A percentile compares a stretch with the other conserved stretches of the same genome.
These are phyloP conservation scores for Ceratocystis alfenasii DNA, from an alignment of 2,329 filamentous ascomycete genomes.

Conservation along the genomic window DNA sequence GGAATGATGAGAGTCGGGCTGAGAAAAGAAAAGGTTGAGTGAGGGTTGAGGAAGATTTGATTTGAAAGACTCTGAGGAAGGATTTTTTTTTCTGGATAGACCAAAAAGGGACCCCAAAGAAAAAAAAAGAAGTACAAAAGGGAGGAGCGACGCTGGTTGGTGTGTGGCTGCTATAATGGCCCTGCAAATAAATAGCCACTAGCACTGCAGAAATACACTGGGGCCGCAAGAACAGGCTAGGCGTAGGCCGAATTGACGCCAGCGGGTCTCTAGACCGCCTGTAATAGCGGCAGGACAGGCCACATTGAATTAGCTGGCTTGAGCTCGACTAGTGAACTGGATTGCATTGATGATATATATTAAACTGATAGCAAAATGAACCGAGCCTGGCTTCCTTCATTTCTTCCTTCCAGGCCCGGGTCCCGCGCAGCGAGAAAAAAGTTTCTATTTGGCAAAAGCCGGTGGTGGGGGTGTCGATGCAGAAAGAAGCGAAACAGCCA, in stretches of 20 bases:
- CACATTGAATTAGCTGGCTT: no score
- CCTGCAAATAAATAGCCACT: background rate
- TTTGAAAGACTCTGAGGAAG: conserved; percentile 14
- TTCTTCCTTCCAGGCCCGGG: background rate
- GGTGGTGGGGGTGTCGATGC: conserved; percentile 4
- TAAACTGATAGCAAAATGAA: no score
- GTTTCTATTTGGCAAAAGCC: conserved; percentile 3
- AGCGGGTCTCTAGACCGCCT: background rate
- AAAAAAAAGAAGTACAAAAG: background rate
- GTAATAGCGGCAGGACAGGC: conserved; percentile 5
- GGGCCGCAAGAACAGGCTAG: no score
- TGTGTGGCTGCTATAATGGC: background rate
- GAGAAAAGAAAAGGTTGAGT: conserved; percentile 17
- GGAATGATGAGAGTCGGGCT: conserved; percentile 24
- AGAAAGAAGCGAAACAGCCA: background rate
- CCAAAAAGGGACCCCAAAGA: background rate
- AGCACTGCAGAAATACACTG: background rate
- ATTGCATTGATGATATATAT: no score
- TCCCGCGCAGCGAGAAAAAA: background rate
- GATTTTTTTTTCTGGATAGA: conserved; percentile 3
- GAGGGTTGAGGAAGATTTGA: conserved; percentile 17
- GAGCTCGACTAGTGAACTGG: no score
- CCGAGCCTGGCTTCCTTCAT: background rate
- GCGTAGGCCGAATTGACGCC: no score
- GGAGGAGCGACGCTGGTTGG: background rate